phyloP scores from a whole-genome alignment of 306 rosid species.

The Sechiopsis laciniata region DNA sequence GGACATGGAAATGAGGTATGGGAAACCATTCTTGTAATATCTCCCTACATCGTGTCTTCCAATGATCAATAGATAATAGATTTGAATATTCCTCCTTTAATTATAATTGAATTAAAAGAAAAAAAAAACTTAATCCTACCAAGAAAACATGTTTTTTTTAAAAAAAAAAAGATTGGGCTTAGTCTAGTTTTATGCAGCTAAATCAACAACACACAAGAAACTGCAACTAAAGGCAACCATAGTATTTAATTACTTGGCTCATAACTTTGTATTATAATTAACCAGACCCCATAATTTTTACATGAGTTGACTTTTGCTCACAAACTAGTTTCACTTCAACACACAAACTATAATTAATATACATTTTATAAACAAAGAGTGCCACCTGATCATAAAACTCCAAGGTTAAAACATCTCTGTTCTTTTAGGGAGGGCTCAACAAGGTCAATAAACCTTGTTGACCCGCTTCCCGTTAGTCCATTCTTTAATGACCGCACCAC shows the following conservation, averaged over 20 bases:
- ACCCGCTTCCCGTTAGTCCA: background rate
- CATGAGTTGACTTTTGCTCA: background rate
- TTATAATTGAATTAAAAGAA: too few species aligned
- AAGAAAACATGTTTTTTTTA: too few species aligned
- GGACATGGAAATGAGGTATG: too few species aligned
- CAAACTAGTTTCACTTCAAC: background rate
- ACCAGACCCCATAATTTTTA: background rate
- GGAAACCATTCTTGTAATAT: too few species aligned
- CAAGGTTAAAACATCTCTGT: background rate
- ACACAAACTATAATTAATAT: background rate
- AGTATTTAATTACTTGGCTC: background rate
- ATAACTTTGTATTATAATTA: background rate
- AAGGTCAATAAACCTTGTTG: background rate
- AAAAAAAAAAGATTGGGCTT: too few species aligned
- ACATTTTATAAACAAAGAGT: background rate
- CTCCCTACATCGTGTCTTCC: too few species aligned
- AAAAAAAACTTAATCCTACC: too few species aligned
- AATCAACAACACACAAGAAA: background rate
- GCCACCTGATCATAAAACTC: background rate
- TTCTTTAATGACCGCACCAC: background rate
- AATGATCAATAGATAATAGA: too few species aligned
- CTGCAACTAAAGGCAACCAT: background rate
- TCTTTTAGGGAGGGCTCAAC: background rate
- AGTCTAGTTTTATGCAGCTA: background rate
- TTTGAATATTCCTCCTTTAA: too few species aligned